A percentile compares a stretch with the other conserved stretches of the same genome.
phyloP scores from a whole-genome alignment of 306 rosid genomes.

The Carpinus viminea region DNA sequence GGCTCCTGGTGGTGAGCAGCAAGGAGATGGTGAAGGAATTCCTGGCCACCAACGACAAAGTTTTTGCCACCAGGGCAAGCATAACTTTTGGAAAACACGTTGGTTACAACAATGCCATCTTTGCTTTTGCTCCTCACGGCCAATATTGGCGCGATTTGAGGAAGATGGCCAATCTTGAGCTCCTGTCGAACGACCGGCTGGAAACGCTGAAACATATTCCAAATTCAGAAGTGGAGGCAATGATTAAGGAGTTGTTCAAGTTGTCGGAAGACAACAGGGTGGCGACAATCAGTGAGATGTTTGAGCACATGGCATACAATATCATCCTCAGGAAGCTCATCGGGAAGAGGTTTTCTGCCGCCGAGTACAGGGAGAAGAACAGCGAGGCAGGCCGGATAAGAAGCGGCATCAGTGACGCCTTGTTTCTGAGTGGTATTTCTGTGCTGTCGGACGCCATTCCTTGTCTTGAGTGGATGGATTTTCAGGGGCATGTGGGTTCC shows the following conservation, averaged over 20 bases:
- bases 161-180: constrained; percentile 37
- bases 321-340: constrained; percentile 24
- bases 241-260: constrained; percentile 16
- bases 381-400: constrained; percentile 15
- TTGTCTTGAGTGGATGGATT: constrained; percentile 29
- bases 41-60: constrained; percentile 38
- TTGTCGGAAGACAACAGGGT: background rate
- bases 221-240: constrained; percentile 10
- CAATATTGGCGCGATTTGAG: constrained; percentile 62
- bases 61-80: constrained; percentile 41
- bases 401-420: constrained; percentile 9
- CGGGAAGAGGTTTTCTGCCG: constrained; percentile 25
- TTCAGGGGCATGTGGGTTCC: constrained; percentile 20
- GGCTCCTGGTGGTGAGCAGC: constrained; percentile 32
- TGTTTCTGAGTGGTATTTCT: constrained; percentile 29
- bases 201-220: constrained; percentile 9
- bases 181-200: constrained; percentile 27
- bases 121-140: constrained; percentile 59
- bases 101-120: constrained; percentile 49
- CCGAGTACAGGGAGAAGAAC: background rate
- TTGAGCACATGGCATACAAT: constrained; percentile 28
- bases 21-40: constrained; percentile 39
- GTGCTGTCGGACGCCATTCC: constrained; percentile 43
- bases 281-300: constrained; percentile 18
- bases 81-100: constrained; percentile 31